These are phyloP conservation scores for Rhynchospora breviuscula DNA, from an alignment of 176 grass and related monocot genomes.

Conservation along the genomic window DNA sequence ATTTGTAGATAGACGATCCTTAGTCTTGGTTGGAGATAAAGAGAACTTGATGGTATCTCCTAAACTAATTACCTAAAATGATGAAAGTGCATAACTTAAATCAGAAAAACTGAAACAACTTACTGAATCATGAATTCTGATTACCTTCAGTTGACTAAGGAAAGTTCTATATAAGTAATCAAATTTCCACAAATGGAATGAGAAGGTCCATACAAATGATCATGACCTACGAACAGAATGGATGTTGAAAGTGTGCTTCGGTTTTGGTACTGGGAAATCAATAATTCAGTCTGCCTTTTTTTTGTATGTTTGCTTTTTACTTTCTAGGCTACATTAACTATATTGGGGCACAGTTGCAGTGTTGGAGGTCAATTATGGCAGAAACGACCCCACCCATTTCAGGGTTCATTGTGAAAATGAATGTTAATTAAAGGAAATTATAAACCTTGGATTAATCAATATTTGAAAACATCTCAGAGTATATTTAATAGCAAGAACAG, in stretches of 20 bases:
- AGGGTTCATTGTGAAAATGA: neutral
- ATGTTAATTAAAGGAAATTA: neutral
- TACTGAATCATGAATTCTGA: neutral
- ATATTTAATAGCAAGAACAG: neutral
- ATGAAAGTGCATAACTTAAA: neutral
- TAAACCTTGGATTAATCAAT: neutral
- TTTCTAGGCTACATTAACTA: neutral
- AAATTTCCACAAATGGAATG: neutral
- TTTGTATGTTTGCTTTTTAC: neutral
- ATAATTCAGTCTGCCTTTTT: neutral
- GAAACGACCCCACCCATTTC: neutral
- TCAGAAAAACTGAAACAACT: neutral
- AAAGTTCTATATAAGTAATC: no score
- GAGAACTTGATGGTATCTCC: slow-evolving; percentile 99
- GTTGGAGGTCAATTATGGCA: neutral
- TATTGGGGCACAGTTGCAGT: neutral
- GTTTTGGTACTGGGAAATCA: neutral
- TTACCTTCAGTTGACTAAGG: neutral
- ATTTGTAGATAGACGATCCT: slow-evolving; percentile 86
- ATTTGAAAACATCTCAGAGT: neutral
- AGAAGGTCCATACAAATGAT: neutral
- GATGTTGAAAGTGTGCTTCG: neutral
- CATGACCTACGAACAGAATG: neutral
- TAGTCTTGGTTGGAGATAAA: slow-evolving; percentile 79
- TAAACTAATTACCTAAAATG: slow-evolving; percentile 81